Evolutionary conservation across 108 stramenopile species (phyloP).

Genomic region (Conticribra guillardii): DNA sequence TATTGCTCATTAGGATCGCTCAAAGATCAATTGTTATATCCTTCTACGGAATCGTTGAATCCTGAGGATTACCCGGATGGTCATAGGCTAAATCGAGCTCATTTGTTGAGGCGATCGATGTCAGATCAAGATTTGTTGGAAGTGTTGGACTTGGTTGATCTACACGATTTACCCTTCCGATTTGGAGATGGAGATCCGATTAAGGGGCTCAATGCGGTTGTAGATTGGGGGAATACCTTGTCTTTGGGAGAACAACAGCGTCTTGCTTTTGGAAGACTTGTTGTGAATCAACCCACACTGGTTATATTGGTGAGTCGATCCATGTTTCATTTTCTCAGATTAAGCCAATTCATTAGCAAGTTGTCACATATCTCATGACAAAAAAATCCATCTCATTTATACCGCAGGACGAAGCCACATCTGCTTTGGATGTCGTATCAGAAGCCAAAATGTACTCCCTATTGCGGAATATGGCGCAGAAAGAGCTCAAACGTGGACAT

Average conservation of each 20-base stretch:
- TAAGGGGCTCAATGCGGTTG: constrained; percentile 68
- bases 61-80: constrained; percentile 63
- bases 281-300: constrained; percentile 86
- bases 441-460: constrained; percentile 90
- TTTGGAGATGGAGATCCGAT: constrained; percentile 83
- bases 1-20: constrained; percentile 92
- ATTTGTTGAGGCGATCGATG: constrained; percentile 54
- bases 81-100: constrained; percentile 48
- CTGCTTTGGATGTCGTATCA: constrained; percentile 74
- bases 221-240: constrained; percentile 92
- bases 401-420: constrained; percentile 95
- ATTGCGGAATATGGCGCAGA: constrained; percentile 70
- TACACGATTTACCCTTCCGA: constrained; percentile 65
- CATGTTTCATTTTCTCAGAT: too few species aligned
- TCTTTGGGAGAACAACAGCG: constrained; percentile 96
- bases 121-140: constrained; percentile 64
- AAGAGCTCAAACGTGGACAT: constrained; percentile 28
- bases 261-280: constrained; percentile 91
- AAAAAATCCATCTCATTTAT: too few species aligned
- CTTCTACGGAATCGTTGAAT: constrained; percentile 50
- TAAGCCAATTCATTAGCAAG: too few species aligned
- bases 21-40: constrained; percentile 92
- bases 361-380: too few species aligned
- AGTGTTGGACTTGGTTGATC: constrained; percentile 75
- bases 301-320: constrained; percentile 66